Percentiles rank a stretch among this genome's conserved stretches.
Evolutionary conservation across 805 yeast species (phyloP).

Genomic region (Hanseniaspora occidentalis): DNA sequence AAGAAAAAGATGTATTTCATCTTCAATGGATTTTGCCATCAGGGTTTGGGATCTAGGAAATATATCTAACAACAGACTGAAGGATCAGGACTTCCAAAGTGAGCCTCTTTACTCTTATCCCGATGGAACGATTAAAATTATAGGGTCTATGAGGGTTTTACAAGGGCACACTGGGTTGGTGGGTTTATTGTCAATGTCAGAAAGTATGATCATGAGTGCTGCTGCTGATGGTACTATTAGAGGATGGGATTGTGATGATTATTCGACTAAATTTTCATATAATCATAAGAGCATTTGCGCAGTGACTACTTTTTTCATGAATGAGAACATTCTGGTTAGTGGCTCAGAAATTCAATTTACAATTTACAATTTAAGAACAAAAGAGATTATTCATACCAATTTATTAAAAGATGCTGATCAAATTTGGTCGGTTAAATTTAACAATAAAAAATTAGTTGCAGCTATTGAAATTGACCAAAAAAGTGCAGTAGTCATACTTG

Average conservation of each 20-base stretch:
- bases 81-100: too few species aligned
- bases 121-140: constrained; percentile 10
- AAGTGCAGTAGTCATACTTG: constrained; percentile 75
- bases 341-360: constrained; percentile 84
- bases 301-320: constrained; percentile 87
- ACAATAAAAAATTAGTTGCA: constrained; percentile 72
- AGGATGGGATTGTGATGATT: constrained; percentile 83
- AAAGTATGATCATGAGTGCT: constrained; percentile 73
- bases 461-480: constrained; percentile 69
- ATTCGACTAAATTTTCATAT: constrained; percentile 50
- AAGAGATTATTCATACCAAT: constrained; percentile 58
- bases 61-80: background rate
- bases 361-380: constrained; percentile 75
- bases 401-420: constrained; percentile 67
- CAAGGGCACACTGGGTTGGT: constrained; percentile 87
- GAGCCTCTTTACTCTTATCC: constrained; percentile 7
- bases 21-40: constrained; percentile 81
- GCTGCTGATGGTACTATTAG: constrained; percentile 91
- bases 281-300: constrained; percentile 74
- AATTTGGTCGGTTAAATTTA: constrained; percentile 91
- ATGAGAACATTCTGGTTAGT: constrained; percentile 69
- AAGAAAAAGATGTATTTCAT: constrained; percentile 74
- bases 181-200: constrained; percentile 70
- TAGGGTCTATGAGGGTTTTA: constrained; percentile 39
- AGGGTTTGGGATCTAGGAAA: constrained; percentile 60